These are phyloP conservation scores for Aquilaria malaccensis DNA, from an alignment of 345 rosid genomes.

Conservation along the genomic window DNA sequence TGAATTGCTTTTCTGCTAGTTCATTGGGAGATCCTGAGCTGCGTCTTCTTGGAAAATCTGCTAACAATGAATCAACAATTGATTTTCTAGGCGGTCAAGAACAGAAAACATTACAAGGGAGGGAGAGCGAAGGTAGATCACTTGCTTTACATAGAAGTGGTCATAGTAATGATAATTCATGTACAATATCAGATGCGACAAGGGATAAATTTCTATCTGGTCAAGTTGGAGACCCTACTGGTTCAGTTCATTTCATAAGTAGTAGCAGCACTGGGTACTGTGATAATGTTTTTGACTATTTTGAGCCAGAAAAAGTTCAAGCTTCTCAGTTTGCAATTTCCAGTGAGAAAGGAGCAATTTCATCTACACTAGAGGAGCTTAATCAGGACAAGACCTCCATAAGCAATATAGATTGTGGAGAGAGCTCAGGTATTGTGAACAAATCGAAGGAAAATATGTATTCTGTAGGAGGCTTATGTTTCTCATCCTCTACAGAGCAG, in stretches of 20 bases:
- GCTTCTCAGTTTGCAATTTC: conserved; percentile 11
- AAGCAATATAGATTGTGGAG: conserved; percentile 14
- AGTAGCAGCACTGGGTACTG: conserved; percentile 7
- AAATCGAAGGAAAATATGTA: conserved; percentile 23
- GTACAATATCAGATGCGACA: conserved; percentile 15
- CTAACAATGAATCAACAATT: conserved; percentile 14
- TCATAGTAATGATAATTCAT: conserved; percentile 17
- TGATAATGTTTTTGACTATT: conserved; percentile 1
- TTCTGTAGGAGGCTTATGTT: conserved; percentile 18
- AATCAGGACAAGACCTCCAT: conserved; percentile 16
- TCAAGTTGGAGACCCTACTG: conserved; percentile 10
- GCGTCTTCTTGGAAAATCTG: conserved; percentile 9
- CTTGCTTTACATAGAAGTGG: conserved; percentile 18
- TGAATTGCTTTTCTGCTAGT: conserved; percentile 6
- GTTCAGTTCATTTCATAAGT: background rate
- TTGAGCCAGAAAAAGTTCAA: conserved; percentile 12
- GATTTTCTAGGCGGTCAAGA: conserved; percentile 7
- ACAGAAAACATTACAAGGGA: conserved; percentile 12
- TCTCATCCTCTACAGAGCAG: conserved; percentile 13
- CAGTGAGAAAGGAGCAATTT: conserved; percentile 9
- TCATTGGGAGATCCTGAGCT: conserved; percentile 11
- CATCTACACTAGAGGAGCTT: conserved; percentile 11
- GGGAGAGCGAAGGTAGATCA: conserved; percentile 17
- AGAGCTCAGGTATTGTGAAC: conserved; percentile 13
- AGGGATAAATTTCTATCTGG: conserved; percentile 9